phyloP scores from a whole-genome alignment of 2,329 filamentous ascomycete species.

The Trichoderma harzianum region DNA sequence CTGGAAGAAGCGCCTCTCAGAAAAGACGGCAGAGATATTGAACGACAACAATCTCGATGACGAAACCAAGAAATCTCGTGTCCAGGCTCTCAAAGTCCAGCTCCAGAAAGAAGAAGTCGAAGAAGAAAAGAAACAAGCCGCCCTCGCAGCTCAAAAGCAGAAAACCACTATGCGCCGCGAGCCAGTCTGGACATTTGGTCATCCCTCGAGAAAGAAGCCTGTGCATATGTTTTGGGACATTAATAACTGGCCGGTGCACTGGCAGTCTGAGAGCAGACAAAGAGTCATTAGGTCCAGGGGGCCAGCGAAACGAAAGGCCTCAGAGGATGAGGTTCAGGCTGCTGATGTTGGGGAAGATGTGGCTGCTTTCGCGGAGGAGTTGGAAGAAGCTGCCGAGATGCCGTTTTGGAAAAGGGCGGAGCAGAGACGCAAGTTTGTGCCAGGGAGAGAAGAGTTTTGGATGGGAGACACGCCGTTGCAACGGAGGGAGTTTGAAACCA shows the following conservation, averaged over 20 bases:
- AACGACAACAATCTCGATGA: not conserved
- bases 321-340: not conserved
- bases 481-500: slow-evolving; percentile 26
- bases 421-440: slow-evolving; percentile 22
- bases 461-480: slow-evolving; percentile 31
- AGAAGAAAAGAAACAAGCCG: not conserved
- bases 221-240: slow-evolving; percentile 41
- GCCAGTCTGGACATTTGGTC: slow-evolving; percentile 32
- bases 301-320: not conserved
- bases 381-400: slow-evolving; percentile 7
- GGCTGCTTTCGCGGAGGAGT: not conserved
- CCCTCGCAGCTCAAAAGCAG: not conserved
- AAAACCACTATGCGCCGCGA: slow-evolving; percentile 26
- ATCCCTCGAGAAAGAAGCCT: slow-evolving; percentile 23
- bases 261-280: slow-evolving; percentile 34
- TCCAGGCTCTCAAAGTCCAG: not conserved
- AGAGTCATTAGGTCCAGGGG: slow-evolving; percentile 26
- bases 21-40: not conserved
- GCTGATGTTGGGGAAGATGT: not conserved
- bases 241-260: slow-evolving; percentile 46
- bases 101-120: slow-evolving; percentile 8
- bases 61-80: not conserved
- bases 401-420: slow-evolving; percentile 6
- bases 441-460: slow-evolving; percentile 28
- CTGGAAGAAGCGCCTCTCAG: not conserved